Conservation (phyloP, 176 grass and related monocot genomes). For the Phoenix dactylifera region DNA sequence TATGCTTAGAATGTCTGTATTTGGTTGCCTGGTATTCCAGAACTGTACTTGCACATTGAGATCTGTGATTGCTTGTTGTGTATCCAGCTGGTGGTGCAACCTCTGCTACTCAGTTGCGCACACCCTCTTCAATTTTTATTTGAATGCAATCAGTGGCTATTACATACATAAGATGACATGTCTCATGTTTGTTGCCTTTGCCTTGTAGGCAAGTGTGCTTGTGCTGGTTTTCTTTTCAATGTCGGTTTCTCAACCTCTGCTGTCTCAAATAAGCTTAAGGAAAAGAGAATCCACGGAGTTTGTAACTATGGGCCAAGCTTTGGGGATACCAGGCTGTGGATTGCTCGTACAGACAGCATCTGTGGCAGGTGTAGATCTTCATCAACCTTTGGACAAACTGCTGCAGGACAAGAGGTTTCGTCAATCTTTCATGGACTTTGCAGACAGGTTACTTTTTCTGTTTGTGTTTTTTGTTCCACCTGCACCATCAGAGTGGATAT, state of each 20-base stretch:
- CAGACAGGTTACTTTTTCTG: not conserved
- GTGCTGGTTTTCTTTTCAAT: conserved; percentile 13
- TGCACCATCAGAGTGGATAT: not conserved
- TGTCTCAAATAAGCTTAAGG: conserved; percentile 3
- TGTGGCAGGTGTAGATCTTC: not conserved
- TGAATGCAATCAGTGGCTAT: not conserved
- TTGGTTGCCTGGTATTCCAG: too few relatives aligned
- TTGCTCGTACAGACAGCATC: not conserved
- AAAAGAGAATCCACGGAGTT: conserved; percentile 1
- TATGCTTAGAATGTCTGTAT: too few relatives aligned
- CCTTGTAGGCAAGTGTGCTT: not conserved
- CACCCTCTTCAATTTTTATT: not conserved
- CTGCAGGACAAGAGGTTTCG: not conserved
- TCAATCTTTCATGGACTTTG: conserved; percentile 5
- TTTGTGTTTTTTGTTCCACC: not conserved
- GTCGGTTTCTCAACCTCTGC: conserved; percentile 1
- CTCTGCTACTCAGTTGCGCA: not conserved
- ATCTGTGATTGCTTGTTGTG: too few relatives aligned
- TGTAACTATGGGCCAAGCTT: conserved; percentile 8
- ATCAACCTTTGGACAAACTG: conserved; percentile 8
- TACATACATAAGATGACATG: not conserved
- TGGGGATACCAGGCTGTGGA: conserved; percentile 7
- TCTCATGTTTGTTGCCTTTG: not conserved
- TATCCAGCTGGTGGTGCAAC: not conserved
- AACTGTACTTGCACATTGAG: too few relatives aligned